These are phyloP conservation scores for Erodium moschatum DNA, from an alignment of 441 rosid genomes.

Conservation along the genomic window DNA sequence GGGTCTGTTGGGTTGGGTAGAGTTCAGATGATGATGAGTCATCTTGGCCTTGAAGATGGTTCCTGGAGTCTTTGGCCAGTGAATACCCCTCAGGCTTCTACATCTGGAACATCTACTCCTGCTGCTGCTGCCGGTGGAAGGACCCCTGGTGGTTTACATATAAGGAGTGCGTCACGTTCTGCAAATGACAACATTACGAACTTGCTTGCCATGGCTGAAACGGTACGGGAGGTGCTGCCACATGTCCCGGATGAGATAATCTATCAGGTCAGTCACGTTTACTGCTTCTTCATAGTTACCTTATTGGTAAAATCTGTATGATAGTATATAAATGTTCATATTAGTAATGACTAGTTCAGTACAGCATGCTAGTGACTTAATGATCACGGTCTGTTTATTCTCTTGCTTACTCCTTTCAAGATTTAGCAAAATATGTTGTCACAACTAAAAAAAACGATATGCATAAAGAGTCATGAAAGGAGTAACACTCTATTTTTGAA, in stretches of 20 bases:
- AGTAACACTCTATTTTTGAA: neutral
- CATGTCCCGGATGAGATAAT: slow-evolving; percentile 84
- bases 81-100: slow-evolving; percentile 34
- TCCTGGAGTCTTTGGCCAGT: slow-evolving; percentile 82
- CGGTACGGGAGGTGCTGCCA: slow-evolving; percentile 89
- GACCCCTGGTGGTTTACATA: slow-evolving; percentile 20
- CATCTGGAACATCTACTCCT: slow-evolving; percentile 49
- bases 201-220: slow-evolving; percentile 85
- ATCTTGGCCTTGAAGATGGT: slow-evolving; percentile 81
- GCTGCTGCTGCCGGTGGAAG: slow-evolving; percentile 41
- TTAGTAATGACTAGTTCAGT: neutral
- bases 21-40: slow-evolving; percentile 99
- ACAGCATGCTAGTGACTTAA: neutral
- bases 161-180: neutral
- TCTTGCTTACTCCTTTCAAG: neutral
- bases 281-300: neutral
- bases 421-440: neutral
- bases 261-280: slow-evolving; percentile 45
- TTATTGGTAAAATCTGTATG: neutral
- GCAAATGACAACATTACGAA: slow-evolving; percentile 39
- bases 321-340: neutral
- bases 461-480: neutral
- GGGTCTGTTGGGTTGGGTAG: slow-evolving; percentile 76
- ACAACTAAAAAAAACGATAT: neutral
- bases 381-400: neutral